These are phyloP conservation scores for Amauroascus niger DNA, from an alignment of 2,329 filamentous ascomycete genomes.

Conservation along the genomic window DNA sequence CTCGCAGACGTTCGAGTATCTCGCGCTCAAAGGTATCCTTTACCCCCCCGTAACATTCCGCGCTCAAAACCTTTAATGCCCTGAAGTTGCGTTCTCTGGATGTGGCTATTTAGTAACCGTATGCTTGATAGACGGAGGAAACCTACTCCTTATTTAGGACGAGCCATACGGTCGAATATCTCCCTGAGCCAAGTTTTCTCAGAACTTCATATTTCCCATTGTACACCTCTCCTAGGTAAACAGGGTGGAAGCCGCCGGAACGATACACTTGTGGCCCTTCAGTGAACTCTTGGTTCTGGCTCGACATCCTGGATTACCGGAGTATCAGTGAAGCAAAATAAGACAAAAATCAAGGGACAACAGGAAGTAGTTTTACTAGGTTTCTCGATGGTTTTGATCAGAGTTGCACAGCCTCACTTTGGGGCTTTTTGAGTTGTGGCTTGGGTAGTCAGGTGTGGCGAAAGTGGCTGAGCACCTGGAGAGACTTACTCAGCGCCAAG, in stretches of 20 bases:
- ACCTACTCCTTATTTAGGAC: constrained; percentile 7
- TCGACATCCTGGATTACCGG: not conserved
- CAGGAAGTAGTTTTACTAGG: no score
- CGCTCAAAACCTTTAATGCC: constrained; percentile 13
- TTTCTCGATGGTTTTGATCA: no score
- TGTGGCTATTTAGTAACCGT: constrained; percentile 1
- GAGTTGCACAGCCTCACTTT: not conserved
- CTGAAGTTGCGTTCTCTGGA: constrained; percentile 5
- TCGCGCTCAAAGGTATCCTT: constrained; percentile 12
- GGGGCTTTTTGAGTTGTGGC: no score
- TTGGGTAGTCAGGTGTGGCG: no score
- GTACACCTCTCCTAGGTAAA: constrained; percentile 11
- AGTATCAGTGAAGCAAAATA: not conserved
- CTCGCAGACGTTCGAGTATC: constrained; percentile 9
- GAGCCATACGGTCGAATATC: constrained; percentile 14
- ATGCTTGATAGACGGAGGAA: not conserved
- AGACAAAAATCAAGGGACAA: no score
- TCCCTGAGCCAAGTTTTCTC: constrained; percentile 8
- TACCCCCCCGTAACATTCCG: constrained; percentile 8
- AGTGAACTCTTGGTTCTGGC: not conserved
- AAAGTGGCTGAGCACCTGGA: no score
- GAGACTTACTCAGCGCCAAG: not conserved
- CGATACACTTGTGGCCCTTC: constrained; percentile 1
- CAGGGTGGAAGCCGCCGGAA: constrained; percentile 5
- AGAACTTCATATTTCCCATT: constrained; percentile 11